A percentile compares a stretch with the other conserved stretches of the same genome.
Conservation (phyloP, 441 rosid genomes). For the Aleurites moluccanus region DNA sequence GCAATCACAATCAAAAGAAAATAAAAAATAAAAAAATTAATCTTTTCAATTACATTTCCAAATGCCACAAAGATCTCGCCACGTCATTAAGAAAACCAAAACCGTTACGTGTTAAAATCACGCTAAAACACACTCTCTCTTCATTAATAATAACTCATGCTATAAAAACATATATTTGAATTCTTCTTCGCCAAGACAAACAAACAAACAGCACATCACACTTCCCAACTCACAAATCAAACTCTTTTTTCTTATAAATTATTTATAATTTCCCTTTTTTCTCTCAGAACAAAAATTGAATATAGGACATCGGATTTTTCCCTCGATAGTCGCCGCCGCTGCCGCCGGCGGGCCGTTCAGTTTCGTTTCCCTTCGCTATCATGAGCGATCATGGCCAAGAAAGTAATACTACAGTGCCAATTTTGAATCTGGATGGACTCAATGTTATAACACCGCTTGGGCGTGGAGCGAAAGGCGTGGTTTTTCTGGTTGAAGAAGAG, state of each 20-base stretch:
- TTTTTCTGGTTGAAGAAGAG: constrained; percentile 51
- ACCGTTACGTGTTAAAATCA: constrained; percentile 15
- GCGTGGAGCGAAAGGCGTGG: constrained; percentile 85
- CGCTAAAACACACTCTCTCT: no score
- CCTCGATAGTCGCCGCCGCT: not conserved
- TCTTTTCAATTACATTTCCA: not conserved
- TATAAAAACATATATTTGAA: not conserved
- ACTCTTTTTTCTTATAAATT: not conserved
- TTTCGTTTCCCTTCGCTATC: not conserved
- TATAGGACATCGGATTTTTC: not conserved
- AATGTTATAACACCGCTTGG: constrained; percentile 56
- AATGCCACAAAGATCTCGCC: constrained; percentile 8
- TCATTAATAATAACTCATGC: no score
- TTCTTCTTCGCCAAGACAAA: constrained; percentile 26
- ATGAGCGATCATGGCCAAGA: constrained; percentile 26
- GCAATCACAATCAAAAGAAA: not conserved
- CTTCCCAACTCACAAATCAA: not conserved
- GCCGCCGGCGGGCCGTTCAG: not conserved
- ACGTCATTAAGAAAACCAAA: not conserved
- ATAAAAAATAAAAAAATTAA: not conserved
- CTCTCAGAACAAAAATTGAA: no score
- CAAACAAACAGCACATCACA: not conserved
- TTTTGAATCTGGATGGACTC: constrained; percentile 39
- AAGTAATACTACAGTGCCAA: constrained; percentile 22
- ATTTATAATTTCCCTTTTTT: not conserved